Percentiles rank a stretch among this genome's conserved stretches.
Conservation (phyloP, 2,329 filamentous ascomycete species). For the Trichoderma polysporum region DNA sequence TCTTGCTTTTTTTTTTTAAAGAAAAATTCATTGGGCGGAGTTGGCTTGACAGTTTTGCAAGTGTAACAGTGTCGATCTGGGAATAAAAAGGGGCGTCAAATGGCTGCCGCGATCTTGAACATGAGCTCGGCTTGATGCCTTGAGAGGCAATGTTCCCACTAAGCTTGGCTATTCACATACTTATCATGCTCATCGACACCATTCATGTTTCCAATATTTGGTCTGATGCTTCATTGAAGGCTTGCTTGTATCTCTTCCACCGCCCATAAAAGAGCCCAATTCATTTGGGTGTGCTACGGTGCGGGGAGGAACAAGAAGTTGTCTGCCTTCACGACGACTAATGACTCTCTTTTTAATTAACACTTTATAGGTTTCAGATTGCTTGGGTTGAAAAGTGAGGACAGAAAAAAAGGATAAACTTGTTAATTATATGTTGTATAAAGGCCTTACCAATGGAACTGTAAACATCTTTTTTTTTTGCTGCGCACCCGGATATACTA, state of each 20-base stretch:
- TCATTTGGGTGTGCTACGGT: background rate
- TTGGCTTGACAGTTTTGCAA: constrained; percentile 8
- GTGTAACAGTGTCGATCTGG: constrained; percentile 11
- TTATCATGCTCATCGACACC: background rate
- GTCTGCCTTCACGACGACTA: background rate
- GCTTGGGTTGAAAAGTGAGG: background rate
- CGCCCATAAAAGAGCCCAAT: background rate
- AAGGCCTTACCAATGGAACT: background rate
- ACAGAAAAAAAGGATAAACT: background rate
- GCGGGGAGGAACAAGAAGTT: background rate
- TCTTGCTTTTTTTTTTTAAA: background rate
- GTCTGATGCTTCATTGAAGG: background rate
- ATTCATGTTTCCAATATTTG: background rate
- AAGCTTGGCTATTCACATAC: background rate
- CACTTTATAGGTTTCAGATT: constrained; percentile 2
- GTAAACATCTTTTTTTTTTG: background rate
- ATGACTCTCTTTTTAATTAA: constrained; percentile 8
- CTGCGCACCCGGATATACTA: background rate
- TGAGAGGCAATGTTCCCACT: background rate
- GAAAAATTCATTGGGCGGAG: background rate
- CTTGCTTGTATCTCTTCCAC: background rate
- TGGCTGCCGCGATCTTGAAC: background rate
- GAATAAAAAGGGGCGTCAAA: background rate
- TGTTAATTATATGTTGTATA: background rate
- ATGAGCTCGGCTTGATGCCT: background rate